Evolutionary conservation across 352 stramenopile species (phyloP).

Genomic region (Hyaloperonospora brassicae): DNA sequence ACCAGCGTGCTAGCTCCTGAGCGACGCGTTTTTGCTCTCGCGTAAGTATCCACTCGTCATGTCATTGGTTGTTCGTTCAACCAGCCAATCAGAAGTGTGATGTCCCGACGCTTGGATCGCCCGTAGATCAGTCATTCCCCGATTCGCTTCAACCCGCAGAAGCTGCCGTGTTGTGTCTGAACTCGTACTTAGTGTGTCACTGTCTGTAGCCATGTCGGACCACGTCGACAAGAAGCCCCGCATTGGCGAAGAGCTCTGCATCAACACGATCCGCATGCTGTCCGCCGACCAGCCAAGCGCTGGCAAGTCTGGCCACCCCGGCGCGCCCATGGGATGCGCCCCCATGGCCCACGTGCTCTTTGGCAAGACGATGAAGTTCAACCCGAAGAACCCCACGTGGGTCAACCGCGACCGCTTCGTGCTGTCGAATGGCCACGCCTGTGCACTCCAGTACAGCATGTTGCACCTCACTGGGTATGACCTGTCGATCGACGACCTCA

Average conservation of each 20-base stretch:
- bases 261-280: conserved; percentile 98
- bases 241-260: conserved; percentile 84
- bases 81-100: too few species aligned
- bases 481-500: conserved; percentile 94
- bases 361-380: conserved; percentile 86
- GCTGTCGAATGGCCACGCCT: conserved; percentile 97
- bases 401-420: conserved; percentile 98
- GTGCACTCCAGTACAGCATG: conserved; percentile 98
- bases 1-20: too few species aligned
- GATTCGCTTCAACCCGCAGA: too few species aligned
- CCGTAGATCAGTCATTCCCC: too few species aligned
- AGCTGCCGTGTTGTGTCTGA: too few species aligned
- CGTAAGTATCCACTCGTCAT: too few species aligned
- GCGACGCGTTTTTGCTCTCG: too few species aligned
- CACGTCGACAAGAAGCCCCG: conserved; percentile 79
- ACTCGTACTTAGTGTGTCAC: too few species aligned
- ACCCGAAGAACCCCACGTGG: conserved; percentile 82
- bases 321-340: conserved; percentile 97
- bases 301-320: conserved; percentile 96
- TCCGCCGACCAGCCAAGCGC: conserved; percentile 95
- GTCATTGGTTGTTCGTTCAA: too few species aligned
- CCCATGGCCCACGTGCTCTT: conserved; percentile 97
- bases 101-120: too few species aligned
- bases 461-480: conserved; percentile 96
- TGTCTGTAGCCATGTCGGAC: conserved; percentile 35